phyloP scores from a whole-genome alignment of 805 yeast genomes.

The Teunomyces stri region DNA sequence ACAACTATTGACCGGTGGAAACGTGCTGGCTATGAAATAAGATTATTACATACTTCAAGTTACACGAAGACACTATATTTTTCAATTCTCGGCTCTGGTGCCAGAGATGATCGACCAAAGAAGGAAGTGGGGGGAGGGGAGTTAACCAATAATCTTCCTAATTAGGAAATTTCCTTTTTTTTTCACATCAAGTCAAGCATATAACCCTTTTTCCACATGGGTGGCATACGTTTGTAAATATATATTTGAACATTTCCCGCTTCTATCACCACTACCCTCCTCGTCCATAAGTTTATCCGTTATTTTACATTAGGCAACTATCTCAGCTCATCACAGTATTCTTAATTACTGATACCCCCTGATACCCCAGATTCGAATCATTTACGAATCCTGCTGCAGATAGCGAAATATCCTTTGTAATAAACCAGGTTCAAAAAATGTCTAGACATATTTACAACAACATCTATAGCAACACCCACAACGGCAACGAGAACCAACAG shows the following conservation, averaged over 20 bases:
- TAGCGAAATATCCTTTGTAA: neutral
- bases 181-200: neutral
- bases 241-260: neutral
- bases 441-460: slow-evolving; percentile 10
- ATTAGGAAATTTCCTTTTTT: slow-evolving; percentile 4
- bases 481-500: neutral
- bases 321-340: neutral
- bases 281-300: neutral
- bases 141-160: neutral
- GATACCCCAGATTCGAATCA: slow-evolving; percentile 1
- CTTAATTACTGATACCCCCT: slow-evolving; percentile 2
- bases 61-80: neutral
- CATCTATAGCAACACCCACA: neutral
- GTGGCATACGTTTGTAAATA: neutral
- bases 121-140: slow-evolving; percentile 4
- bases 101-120: neutral
- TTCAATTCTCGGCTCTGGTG: neutral
- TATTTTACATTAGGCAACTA: neutral
- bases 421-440: slow-evolving; percentile 6
- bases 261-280: neutral
- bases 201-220: neutral
- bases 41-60: too few species aligned
- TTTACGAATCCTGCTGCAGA: neutral
- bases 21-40: too few species aligned
- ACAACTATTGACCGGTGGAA: too few species aligned